Evolutionary conservation across 495 filamentous ascomycete genomes (phyloP).

Genomic region (Bryoglossum gracile): DNA sequence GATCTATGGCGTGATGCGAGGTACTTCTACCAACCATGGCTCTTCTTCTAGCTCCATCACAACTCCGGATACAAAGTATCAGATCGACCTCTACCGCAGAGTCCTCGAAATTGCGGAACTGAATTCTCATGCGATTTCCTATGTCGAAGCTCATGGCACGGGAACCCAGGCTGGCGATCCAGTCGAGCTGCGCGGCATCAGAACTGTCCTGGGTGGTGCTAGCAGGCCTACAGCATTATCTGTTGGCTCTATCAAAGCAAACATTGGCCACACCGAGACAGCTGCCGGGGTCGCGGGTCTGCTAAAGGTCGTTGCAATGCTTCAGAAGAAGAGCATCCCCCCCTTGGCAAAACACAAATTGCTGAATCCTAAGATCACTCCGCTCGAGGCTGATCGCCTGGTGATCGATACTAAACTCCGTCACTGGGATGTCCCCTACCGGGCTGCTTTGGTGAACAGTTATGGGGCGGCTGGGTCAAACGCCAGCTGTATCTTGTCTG

Average conservation of each 20-base stretch:
- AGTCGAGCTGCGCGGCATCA: constrained; percentile 7
- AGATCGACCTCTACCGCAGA: constrained; percentile 38
- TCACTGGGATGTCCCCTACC: background rate
- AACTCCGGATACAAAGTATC: constrained; percentile 32
- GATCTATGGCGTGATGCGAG: constrained; percentile 58
- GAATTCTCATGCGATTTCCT: constrained; percentile 5
- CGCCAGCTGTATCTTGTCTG: background rate
- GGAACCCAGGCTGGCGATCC: constrained; percentile 45
- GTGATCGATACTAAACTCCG: background rate
- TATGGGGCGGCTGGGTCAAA: background rate
- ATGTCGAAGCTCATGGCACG: constrained; percentile 32
- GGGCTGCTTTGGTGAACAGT: background rate
- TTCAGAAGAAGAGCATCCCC: background rate
- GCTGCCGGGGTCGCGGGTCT: background rate
- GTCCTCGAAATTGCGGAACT: constrained; percentile 47
- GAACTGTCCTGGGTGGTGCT: background rate
- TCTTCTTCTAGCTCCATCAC: constrained; percentile 30
- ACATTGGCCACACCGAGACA: background rate
- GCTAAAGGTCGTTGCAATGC: background rate
- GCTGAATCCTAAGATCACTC: background rate
- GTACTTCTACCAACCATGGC: constrained; percentile 58
- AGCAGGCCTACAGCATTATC: background rate
- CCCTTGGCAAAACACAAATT: background rate
- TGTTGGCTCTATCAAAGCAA: background rate
- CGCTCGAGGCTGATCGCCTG: background rate